Evolutionary conservation across 805 yeast species (phyloP).

Genomic region (Candida koratica): DNA sequence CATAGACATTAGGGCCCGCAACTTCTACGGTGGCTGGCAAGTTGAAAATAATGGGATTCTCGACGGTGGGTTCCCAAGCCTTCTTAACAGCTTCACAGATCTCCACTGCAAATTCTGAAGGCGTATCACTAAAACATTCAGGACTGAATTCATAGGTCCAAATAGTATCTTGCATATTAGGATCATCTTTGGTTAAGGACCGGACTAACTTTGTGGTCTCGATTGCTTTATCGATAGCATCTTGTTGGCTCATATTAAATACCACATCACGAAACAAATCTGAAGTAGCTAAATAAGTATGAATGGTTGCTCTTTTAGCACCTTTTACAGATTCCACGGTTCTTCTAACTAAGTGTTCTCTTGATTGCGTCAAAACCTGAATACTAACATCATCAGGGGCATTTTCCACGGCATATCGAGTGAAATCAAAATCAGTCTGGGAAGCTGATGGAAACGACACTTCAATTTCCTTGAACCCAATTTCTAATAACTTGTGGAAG

Average conservation of each 20-base stretch:
- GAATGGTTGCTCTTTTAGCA: constrained; percentile 68
- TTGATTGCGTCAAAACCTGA: constrained; percentile 72
- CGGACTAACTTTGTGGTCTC: constrained; percentile 66
- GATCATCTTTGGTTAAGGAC: constrained; percentile 73
- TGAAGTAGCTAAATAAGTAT: constrained; percentile 71
- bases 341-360: constrained; percentile 69
- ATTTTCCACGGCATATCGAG: constrained; percentile 72
- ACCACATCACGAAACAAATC: constrained; percentile 74
- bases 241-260: constrained; percentile 65
- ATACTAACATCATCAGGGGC: constrained; percentile 73
- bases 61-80: constrained; percentile 77
- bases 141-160: constrained; percentile 79
- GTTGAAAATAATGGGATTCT: constrained; percentile 71
- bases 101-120: constrained; percentile 67
- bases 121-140: constrained; percentile 73
- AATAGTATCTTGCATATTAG: constrained; percentile 54
- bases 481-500: constrained; percentile 65
- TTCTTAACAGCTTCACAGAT: constrained; percentile 76
- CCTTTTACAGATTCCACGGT: constrained; percentile 72
- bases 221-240: constrained; percentile 64
- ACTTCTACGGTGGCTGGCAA: constrained; percentile 81
- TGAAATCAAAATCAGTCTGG: constrained; percentile 78
- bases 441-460: constrained; percentile 80
- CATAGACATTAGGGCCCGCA: constrained; percentile 70
- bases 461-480: constrained; percentile 79